These are phyloP conservation scores for Rubus parviflorus DNA, from an alignment of 306 rosid genomes.

Conservation along the genomic window DNA sequence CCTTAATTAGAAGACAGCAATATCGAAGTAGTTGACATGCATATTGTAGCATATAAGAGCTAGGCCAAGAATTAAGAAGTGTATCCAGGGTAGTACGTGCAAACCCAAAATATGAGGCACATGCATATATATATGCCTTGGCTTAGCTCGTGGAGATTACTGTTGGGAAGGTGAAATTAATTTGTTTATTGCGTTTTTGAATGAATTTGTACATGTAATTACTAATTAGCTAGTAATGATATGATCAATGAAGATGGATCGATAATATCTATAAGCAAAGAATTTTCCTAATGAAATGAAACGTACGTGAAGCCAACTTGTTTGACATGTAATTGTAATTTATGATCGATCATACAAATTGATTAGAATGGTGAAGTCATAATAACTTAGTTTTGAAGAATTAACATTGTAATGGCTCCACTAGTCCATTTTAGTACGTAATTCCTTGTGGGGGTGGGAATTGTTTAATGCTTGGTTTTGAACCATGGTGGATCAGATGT, in stretches of 20 bases:
- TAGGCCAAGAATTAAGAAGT: not conserved
- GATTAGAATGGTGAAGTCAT: not conserved
- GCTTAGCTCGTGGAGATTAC: not conserved
- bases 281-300: not conserved
- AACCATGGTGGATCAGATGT: not conserved
- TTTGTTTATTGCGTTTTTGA: not conserved
- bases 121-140: not conserved
- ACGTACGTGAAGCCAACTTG: rapidly evolving
- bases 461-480: not conserved
- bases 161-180: not conserved
- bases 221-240: not conserved
- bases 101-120: not conserved
- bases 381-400: not conserved
- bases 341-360: not conserved
- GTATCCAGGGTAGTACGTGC: not conserved
- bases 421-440: not conserved
- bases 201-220: not conserved
- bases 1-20: not conserved
- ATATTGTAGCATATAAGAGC: not conserved
- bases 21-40: not conserved
- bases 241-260: not conserved
- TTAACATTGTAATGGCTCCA: not conserved
- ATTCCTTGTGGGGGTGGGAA: not conserved
- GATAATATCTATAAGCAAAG: too few relatives aligned
- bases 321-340: not conserved